Evolutionary conservation across 148 eudicot genomes (phyloP).

Genomic region (Rhododendron ferrugineum): DNA sequence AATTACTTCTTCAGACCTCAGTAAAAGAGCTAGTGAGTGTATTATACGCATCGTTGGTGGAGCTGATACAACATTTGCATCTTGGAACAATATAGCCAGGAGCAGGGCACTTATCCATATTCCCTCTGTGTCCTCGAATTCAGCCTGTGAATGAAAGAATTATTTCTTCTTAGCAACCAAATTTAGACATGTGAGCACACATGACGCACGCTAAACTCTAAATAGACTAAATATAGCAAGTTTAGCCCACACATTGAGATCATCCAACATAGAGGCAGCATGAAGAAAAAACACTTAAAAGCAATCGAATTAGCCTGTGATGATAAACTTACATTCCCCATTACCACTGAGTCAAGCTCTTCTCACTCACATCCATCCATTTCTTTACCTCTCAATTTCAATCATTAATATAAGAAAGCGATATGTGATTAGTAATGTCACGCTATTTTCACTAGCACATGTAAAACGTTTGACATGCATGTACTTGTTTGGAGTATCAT

Average conservation of each 20-base stretch:
- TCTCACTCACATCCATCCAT: not conserved
- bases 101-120: slow-evolving; percentile 74
- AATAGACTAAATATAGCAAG: not conserved
- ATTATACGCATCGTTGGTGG: slow-evolving; percentile 50
- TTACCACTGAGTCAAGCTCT: not conserved
- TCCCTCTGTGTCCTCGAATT: slow-evolving; percentile 62
- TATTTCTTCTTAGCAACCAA: not conserved
- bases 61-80: slow-evolving; percentile 45
- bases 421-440: not conserved
- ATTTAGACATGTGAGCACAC: not conserved
- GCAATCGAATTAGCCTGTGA: not conserved
- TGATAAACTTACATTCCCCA: not conserved
- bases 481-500: not conserved
- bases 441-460: not conserved
- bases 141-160: slow-evolving; percentile 46
- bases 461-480: not conserved
- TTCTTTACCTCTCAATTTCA: not conserved
- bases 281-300: not conserved
- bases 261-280: not conserved
- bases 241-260: not conserved
- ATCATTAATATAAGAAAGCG: not conserved
- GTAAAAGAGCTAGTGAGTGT: slow-evolving; percentile 51
- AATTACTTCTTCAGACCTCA: slow-evolving; percentile 63
- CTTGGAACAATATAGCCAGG: slow-evolving; percentile 66
- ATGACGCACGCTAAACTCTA: not conserved